These are phyloP conservation scores for Scheffersomyces stipitis DNA, from an alignment of 805 yeast species.

Conservation along the genomic window DNA sequence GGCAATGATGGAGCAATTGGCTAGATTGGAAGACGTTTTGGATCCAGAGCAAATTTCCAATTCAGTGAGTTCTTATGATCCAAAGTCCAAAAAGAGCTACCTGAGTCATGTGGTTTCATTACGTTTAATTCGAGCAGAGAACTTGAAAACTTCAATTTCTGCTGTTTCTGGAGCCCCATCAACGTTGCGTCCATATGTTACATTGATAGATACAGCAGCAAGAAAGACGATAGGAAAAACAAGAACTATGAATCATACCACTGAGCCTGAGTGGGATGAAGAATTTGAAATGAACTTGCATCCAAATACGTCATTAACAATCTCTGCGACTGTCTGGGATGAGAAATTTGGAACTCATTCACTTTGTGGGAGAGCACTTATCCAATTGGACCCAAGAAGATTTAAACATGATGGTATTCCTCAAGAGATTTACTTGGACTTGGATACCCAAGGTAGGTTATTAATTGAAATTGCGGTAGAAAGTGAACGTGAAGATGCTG, in stretches of 20 bases:
- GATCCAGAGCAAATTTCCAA: conserved; percentile 58
- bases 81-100: conserved; percentile 27
- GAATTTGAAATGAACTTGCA: conserved; percentile 60
- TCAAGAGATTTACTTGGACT: conserved; percentile 54
- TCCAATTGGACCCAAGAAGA: conserved; percentile 61
- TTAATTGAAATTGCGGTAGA: conserved; percentile 71
- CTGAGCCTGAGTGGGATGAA: conserved; percentile 85
- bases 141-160: conserved; percentile 45
- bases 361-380: conserved; percentile 61
- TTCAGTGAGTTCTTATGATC: conserved; percentile 35
- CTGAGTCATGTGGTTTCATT: conserved; percentile 61
- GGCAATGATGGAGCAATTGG: conserved; percentile 47
- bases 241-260: conserved; percentile 55
- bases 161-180: conserved; percentile 18
- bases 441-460: conserved; percentile 69
- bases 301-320: conserved; percentile 42
- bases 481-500: conserved; percentile 74
- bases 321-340: conserved; percentile 72
- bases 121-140: conserved; percentile 62
- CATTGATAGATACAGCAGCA: conserved; percentile 56
- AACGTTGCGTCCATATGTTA: conserved; percentile 55
- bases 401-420: conserved; percentile 71
- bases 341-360: conserved; percentile 56
- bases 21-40: conserved; percentile 53
- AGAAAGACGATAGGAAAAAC: conserved; percentile 68